Conservation (phyloP, 2,329 filamentous ascomycete genomes). For the Macroventuria anomochaeta region DNA sequence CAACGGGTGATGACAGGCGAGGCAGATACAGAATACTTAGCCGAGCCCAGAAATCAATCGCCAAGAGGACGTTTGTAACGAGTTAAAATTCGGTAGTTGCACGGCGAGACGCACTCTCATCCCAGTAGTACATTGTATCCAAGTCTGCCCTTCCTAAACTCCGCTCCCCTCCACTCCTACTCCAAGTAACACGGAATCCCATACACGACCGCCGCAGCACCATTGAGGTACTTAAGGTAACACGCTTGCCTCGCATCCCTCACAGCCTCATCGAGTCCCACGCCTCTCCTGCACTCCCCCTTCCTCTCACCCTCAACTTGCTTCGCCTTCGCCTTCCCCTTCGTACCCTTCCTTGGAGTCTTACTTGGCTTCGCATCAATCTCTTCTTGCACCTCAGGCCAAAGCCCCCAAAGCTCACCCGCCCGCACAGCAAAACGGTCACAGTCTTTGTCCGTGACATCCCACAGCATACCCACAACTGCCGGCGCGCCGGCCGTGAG, state of each 20-base stretch:
- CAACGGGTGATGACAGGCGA: conserved; percentile 3
- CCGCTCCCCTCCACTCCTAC: conserved; percentile 17
- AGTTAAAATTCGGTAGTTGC: not conserved
- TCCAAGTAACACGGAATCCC: conserved; percentile 87
- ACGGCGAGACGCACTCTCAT: not conserved
- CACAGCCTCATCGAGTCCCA: conserved; percentile 78
- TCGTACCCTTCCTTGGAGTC: conserved; percentile 30
- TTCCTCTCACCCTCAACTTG: conserved; percentile 36
- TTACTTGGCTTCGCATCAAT: conserved; percentile 28
- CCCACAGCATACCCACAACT: conserved; percentile 92
- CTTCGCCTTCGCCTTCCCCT: conserved; percentile 37
- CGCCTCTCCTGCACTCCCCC: conserved; percentile 31
- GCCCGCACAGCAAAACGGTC: conserved; percentile 84
- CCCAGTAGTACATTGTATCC: not conserved
- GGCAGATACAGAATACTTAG: not conserved
- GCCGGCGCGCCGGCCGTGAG: conserved; percentile 82
- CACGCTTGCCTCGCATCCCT: conserved; percentile 77
- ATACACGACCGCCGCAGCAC: conserved; percentile 91
- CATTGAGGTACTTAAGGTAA: conserved; percentile 88
- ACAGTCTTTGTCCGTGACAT: conserved; percentile 97
- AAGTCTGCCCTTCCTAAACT: not conserved
- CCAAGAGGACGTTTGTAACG: not conserved
- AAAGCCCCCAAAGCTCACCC: conserved; percentile 86
- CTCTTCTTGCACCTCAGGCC: conserved; percentile 53
- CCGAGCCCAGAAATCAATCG: not conserved